These are phyloP conservation scores for Pseudogymnoascus sp. DNA, from an alignment of 2,329 filamentous ascomycete species.

Conservation along the genomic window DNA sequence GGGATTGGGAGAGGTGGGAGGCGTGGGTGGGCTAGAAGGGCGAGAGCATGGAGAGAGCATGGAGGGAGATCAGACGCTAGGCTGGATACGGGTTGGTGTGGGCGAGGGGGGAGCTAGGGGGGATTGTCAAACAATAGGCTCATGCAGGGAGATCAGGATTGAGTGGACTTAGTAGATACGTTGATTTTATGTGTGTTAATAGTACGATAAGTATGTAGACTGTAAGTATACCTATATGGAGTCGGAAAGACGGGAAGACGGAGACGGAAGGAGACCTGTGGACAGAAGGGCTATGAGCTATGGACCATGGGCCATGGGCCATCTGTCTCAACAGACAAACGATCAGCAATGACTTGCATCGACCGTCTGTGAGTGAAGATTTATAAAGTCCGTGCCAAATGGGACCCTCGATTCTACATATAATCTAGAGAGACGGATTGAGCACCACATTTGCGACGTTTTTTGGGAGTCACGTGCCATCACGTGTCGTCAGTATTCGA, in stretches of 20 bases:
- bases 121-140: slow-evolving; percentile 7
- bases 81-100: not conserved
- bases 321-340: not conserved
- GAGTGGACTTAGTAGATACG: not conserved
- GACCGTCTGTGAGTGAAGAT: not conserved
- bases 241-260: not conserved
- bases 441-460: not conserved
- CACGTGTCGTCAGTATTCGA: not conserved
- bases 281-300: not conserved
- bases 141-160: not conserved
- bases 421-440: not conserved
- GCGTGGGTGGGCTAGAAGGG: not conserved
- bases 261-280: not conserved
- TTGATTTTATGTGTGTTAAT: not conserved
- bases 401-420: not conserved
- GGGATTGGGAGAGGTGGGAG: not conserved
- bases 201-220: not conserved
- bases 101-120: not conserved
- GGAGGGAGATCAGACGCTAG: not conserved
- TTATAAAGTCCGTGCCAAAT: not conserved
- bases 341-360: not conserved
- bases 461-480: not conserved
- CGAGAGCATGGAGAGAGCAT: slow-evolving; percentile 2
- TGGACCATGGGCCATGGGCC: too few relatives aligned
- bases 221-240: not conserved